Percentiles rank a stretch among this genome's conserved stretches.
Conservation (phyloP, 768 basidiomycete genomes). For the Tulasnella sp. region DNA sequence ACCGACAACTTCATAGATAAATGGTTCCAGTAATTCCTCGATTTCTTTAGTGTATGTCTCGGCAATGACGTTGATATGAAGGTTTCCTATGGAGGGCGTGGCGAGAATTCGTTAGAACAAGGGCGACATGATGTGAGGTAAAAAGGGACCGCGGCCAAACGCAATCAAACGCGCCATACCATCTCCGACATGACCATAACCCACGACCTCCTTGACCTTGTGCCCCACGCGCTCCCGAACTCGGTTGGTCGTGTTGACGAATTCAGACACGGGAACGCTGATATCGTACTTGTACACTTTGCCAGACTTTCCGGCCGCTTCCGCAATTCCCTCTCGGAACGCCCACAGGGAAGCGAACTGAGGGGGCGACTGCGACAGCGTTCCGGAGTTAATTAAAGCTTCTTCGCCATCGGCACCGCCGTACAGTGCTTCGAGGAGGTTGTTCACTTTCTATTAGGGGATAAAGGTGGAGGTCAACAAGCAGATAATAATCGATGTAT, state of each 20-base stretch:
- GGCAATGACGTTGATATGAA: conserved; percentile 90
- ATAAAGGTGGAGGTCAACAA: neutral
- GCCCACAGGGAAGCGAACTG: conserved; percentile 91
- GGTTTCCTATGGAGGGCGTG: conserved; percentile 58
- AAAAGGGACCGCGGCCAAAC: neutral
- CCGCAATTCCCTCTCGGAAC: conserved; percentile 85
- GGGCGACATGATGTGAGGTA: neutral
- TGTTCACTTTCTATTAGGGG: conserved; percentile 68
- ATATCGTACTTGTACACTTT: conserved; percentile 97
- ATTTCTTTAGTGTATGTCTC: conserved; percentile 78
- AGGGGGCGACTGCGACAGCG: conserved; percentile 82
- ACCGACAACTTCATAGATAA: conserved; percentile 84
- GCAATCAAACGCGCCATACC: conserved; percentile 49
- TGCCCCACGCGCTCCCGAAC: conserved; percentile 64
- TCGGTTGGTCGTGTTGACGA: conserved; percentile 81
- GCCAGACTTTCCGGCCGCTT: conserved; percentile 89
- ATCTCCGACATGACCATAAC: conserved; percentile 97
- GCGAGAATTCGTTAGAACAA: neutral
- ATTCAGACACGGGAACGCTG: conserved; percentile 78
- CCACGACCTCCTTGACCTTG: conserved; percentile 73
- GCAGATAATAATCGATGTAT: no score
- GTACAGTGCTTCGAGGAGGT: conserved; percentile 66
- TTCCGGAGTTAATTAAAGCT: conserved; percentile 82
- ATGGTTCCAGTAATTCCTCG: conserved; percentile 86
- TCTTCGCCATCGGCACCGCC: conserved; percentile 57